These are phyloP conservation scores for Niebla homalea DNA, from an alignment of 495 filamentous ascomycete species.

Conservation along the genomic window DNA sequence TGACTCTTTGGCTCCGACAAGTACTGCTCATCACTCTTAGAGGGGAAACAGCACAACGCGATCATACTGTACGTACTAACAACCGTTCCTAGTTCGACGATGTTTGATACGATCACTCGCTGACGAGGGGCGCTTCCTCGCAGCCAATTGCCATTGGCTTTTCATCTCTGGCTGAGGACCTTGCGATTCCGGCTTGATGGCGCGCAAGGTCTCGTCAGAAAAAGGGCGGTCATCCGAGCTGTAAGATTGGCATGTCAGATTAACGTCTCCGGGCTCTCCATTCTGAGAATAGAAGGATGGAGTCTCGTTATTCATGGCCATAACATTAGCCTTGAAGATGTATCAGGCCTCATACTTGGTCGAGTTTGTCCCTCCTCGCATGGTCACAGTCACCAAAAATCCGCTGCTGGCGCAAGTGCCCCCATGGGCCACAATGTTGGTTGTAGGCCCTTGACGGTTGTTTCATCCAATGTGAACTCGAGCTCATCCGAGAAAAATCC, in stretches of 20 bases:
- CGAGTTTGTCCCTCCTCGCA: too few relatives aligned
- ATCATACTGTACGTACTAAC: conserved; percentile 34
- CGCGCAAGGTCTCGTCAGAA: too few relatives aligned
- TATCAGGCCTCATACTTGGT: too few relatives aligned
- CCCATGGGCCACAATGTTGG: too few relatives aligned
- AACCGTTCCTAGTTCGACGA: conserved; percentile 83
- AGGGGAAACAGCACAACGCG: background rate
- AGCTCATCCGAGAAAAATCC: too few relatives aligned
- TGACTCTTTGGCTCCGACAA: conserved; percentile 77
- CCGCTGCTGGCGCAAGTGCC: too few relatives aligned
- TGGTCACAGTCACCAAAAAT: too few relatives aligned
- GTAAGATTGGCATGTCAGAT: background rate
- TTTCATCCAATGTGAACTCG: too few relatives aligned
- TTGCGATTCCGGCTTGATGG: too few relatives aligned
- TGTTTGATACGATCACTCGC: conserved; percentile 78
- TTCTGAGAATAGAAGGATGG: background rate
- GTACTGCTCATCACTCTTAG: conserved; percentile 30
- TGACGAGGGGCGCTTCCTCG: conserved; percentile 20
- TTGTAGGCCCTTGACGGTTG: too few relatives aligned
- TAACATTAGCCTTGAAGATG: background rate
- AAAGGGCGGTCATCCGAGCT: background rate
- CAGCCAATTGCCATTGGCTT: background rate
- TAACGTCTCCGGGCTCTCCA: background rate
- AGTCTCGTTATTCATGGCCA: background rate
- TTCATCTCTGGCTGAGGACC: too few relatives aligned